These are phyloP conservation scores for cucumber (Cucumis sativus) DNA, from an alignment of 306 rosid species.

Conservation along the genomic window DNA sequence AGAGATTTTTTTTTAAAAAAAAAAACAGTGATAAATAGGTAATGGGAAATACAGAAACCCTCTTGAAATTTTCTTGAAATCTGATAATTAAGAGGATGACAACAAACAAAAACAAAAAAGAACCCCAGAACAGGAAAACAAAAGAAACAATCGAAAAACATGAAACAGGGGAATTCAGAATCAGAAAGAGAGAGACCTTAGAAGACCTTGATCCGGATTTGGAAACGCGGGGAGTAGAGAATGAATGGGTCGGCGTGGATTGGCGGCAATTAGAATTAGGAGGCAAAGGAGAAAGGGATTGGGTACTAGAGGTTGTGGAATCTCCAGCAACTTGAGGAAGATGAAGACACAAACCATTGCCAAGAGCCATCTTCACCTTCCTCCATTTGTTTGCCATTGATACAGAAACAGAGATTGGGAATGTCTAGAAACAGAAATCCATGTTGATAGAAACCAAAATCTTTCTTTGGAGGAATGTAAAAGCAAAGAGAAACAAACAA, in stretches of 20 bases:
- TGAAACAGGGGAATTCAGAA: neutral
- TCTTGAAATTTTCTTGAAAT: neutral
- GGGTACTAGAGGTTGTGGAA: slow-evolving; percentile 14
- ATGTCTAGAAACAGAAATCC: neutral
- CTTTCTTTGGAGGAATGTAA: neutral
- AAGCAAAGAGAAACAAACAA: neutral
- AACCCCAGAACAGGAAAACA: neutral
- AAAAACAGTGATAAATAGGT: neutral
- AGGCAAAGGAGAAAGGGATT: slow-evolving; percentile 15
- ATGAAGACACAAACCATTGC: slow-evolving; percentile 29
- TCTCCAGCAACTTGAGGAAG: neutral
- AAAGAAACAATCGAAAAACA: neutral
- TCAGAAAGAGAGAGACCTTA: slow-evolving; percentile 37
- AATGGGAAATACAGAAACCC: neutral
- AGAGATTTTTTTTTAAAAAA: no score
- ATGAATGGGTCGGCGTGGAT: slow-evolving; percentile 45
- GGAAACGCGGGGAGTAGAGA: slow-evolving; percentile 42
- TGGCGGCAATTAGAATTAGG: slow-evolving; percentile 24
- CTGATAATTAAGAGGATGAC: neutral
- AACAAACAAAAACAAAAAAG: neutral
- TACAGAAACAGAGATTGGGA: neutral
- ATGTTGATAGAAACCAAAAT: neutral
- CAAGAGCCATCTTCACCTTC: slow-evolving; percentile 67
- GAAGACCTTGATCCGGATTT: slow-evolving; percentile 42
- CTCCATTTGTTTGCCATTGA: slow-evolving; percentile 75